Percentiles rank a stretch among this genome's conserved stretches.
Evolutionary conservation across 179 eudicot species (phyloP).

Genomic region (Nepenthes alata): DNA sequence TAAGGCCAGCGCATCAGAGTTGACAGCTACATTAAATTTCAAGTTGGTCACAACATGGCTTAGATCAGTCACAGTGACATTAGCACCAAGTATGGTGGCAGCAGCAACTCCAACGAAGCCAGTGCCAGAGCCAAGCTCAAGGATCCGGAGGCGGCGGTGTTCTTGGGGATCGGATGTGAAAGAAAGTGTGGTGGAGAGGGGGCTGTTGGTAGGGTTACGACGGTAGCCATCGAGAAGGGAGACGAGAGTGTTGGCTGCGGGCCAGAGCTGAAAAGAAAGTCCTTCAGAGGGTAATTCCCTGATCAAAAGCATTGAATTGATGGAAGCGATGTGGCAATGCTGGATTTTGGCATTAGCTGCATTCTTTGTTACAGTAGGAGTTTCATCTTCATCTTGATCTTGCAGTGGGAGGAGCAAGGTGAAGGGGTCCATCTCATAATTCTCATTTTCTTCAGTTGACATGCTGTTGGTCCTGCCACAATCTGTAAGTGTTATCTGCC

Average conservation of each 20-base stretch:
- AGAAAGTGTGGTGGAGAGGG: slow-evolving; percentile 15
- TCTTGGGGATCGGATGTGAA: background rate
- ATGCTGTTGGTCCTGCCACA: background rate
- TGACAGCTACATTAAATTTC: slow-evolving; percentile 37
- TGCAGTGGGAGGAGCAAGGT: slow-evolving; percentile 13
- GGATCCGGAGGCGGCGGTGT: slow-evolving; percentile 32
- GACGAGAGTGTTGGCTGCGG: slow-evolving; percentile 56
- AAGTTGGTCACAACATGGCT: slow-evolving; percentile 52
- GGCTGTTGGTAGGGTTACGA: slow-evolving; percentile 3
- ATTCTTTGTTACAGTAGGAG: background rate
- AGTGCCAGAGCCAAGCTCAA: slow-evolving; percentile 85
- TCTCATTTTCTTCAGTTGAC: slow-evolving; percentile 11
- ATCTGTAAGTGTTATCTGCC: too few relatives aligned
- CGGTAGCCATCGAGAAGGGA: slow-evolving; percentile 38
- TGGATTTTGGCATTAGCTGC: slow-evolving; percentile 8
- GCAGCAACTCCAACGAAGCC: slow-evolving; percentile 73
- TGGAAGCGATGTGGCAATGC: slow-evolving; percentile 30
- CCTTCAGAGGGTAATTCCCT: slow-evolving; percentile 61
- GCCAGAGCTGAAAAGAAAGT: slow-evolving; percentile 80
- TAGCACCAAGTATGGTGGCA: slow-evolving; percentile 51
- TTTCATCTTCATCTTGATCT: slow-evolving; percentile 1
- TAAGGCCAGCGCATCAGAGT: slow-evolving; percentile 16
- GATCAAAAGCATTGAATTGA: slow-evolving; percentile 37
- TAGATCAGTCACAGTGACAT: slow-evolving; percentile 71
- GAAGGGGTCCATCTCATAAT: slow-evolving; percentile 20